A percentile compares a stretch with the other conserved stretches of the same genome.
Conservation (phyloP, 73 alveolate species). For the Paramecium biaurelia region DNA sequence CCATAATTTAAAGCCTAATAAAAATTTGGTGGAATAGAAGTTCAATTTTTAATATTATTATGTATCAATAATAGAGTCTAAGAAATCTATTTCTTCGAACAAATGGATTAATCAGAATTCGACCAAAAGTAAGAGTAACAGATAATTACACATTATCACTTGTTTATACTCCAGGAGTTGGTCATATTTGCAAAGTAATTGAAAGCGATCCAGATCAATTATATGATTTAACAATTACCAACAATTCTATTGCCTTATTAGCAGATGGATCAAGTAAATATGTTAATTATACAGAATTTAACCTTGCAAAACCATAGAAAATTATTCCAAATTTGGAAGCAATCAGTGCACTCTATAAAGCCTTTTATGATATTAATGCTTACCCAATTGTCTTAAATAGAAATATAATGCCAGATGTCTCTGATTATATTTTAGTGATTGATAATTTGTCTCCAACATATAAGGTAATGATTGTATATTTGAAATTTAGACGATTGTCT, state of each 20-base stretch:
- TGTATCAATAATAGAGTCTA: background rate
- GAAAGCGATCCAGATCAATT: constrained; percentile 72
- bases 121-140: constrained; percentile 41
- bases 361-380: constrained; percentile 71
- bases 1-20: background rate
- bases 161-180: constrained; percentile 94
- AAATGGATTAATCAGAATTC: background rate
- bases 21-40: background rate
- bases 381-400: constrained; percentile 71
- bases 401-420: constrained; percentile 41
- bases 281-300: background rate
- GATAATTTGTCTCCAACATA: constrained; percentile 65
- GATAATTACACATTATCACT: constrained; percentile 65
- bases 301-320: constrained; percentile 39
- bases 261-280: constrained; percentile 65
- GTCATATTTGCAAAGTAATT: constrained; percentile 80
- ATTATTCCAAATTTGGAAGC: constrained; percentile 74
- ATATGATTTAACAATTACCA: constrained; percentile 64
- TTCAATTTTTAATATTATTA: background rate
- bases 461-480: constrained; percentile 58
- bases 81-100: background rate
- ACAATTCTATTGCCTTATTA: constrained; percentile 63
- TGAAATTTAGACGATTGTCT: constrained; percentile 37
- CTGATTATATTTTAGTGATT: constrained; percentile 58
- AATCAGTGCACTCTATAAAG: constrained; percentile 66